Conservation (phyloP, 2,329 filamentous ascomycete genomes). For the Sporothrix schenckii region DNA sequence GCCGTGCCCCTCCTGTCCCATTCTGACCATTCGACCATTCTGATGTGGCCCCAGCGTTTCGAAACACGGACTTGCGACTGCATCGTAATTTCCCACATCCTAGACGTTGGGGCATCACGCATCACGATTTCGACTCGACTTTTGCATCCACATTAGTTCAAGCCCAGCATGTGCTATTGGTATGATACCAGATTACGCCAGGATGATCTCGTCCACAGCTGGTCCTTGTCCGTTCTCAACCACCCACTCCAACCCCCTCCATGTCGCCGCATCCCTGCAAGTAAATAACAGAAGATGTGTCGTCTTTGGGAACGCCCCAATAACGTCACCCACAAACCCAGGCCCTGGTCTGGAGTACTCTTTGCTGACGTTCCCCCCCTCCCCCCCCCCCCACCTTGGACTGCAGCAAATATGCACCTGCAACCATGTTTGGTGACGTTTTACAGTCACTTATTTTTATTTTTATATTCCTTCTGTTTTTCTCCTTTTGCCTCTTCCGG, state of each 20-base stretch:
- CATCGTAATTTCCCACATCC: constrained; percentile 1
- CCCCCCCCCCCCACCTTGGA: too few species aligned
- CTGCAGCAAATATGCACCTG: constrained; percentile 30
- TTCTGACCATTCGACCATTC: not conserved
- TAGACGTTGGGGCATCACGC: not conserved
- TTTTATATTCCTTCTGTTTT: not conserved
- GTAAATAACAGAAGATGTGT: not conserved
- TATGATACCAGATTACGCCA: constrained; percentile 3
- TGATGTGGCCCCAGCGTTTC: constrained; percentile 7
- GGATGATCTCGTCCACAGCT: not conserved
- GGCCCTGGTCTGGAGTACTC: constrained; percentile 4
- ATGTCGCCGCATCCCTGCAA: constrained; percentile 18
- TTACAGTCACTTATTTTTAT: not conserved
- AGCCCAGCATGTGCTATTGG: not conserved
- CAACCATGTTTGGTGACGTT: constrained; percentile 13
- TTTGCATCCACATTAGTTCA: not conserved
- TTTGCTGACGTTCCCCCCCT: constrained; percentile 33
- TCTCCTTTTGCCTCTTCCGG: not conserved
- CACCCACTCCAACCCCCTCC: not conserved
- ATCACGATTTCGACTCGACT: not conserved
- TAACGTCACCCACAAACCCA: constrained; percentile 8
- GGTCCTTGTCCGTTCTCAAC: not conserved
- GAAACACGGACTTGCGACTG: constrained; percentile 2
- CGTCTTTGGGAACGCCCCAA: not conserved
- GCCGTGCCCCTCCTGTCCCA: constrained; percentile 6